Percentiles rank a stretch among this genome's conserved stretches.
Conservation (phyloP, 257 asterid species). For the Anisodus tanguticus region DNA sequence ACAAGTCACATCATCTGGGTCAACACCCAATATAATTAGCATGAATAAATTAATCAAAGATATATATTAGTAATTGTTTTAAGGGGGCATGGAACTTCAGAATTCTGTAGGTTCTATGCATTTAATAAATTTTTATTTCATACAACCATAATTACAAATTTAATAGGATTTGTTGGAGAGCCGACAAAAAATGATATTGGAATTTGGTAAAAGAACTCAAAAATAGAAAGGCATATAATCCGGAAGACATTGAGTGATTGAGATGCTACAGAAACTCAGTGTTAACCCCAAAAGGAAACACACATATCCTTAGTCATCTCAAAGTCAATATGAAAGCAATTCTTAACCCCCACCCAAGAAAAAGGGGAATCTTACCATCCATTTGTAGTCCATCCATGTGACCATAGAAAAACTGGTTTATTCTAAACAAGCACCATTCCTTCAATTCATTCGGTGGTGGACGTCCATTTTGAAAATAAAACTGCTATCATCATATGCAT, state of each 20-base stretch:
- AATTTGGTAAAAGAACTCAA: background rate
- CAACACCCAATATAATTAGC: background rate
- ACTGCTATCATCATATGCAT: constrained; percentile 56
- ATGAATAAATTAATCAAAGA: background rate
- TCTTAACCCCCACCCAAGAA: background rate
- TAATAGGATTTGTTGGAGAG: background rate
- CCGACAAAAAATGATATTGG: background rate
- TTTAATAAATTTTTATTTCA: background rate
- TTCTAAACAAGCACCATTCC: constrained; percentile 92
- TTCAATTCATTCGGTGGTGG: constrained; percentile 92
- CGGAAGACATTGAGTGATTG: background rate
- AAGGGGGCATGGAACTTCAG: background rate
- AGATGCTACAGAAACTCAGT: background rate
- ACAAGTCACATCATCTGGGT: background rate
- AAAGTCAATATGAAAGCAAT: background rate
- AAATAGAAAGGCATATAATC: background rate
- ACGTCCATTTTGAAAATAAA: constrained; percentile 88
- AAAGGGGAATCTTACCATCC: constrained; percentile 62
- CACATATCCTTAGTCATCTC: background rate
- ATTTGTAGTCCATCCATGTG: constrained; percentile 85
- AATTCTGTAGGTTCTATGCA: background rate
- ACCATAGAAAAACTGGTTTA: constrained; percentile 93
- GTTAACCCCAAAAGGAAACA: background rate
- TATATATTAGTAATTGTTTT: background rate
- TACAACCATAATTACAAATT: background rate